Evolutionary conservation across 441 rosid species (phyloP).

Genomic region (Mallotus japonicus): DNA sequence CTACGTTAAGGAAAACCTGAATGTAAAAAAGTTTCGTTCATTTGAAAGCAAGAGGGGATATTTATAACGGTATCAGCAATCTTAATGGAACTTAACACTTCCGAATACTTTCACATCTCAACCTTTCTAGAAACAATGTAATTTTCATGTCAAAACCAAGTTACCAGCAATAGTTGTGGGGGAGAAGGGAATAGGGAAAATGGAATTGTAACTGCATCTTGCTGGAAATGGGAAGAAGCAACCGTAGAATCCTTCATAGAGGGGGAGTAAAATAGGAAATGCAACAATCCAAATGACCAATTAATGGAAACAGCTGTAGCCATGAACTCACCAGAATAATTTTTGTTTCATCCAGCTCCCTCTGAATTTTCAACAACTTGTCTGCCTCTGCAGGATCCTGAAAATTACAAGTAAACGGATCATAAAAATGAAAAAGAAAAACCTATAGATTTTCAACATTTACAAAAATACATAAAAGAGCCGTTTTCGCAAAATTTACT

Average conservation of each 20-base stretch:
- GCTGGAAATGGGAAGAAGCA: not conserved
- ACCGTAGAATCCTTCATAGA: not conserved
- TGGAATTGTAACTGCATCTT: not conserved
- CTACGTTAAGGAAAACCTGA: not conserved
- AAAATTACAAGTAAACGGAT: constrained; percentile 6
- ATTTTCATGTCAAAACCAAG: not conserved
- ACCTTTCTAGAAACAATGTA: not conserved
- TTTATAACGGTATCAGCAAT: too few species aligned
- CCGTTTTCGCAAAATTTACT: too few species aligned
- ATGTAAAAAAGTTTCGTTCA: not conserved
- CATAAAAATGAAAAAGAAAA: not conserved
- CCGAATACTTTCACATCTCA: not conserved
- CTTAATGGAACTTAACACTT: not conserved
- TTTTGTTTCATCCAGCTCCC: constrained; percentile 97
- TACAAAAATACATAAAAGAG: not conserved
- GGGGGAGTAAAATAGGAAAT: not conserved
- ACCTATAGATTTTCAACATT: not conserved
- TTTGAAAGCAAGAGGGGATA: not conserved
- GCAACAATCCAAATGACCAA: not conserved
- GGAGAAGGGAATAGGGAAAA: not conserved
- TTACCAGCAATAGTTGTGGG: too few species aligned
- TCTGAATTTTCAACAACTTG: constrained; percentile 90
- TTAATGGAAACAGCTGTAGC: constrained; percentile 10
- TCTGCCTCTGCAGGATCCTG: constrained; percentile 99
- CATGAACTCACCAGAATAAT: constrained; percentile 79